Base-by-base conservation (phyloP, 108 stramenopile species). In the Nitzschia putrida region DNA sequence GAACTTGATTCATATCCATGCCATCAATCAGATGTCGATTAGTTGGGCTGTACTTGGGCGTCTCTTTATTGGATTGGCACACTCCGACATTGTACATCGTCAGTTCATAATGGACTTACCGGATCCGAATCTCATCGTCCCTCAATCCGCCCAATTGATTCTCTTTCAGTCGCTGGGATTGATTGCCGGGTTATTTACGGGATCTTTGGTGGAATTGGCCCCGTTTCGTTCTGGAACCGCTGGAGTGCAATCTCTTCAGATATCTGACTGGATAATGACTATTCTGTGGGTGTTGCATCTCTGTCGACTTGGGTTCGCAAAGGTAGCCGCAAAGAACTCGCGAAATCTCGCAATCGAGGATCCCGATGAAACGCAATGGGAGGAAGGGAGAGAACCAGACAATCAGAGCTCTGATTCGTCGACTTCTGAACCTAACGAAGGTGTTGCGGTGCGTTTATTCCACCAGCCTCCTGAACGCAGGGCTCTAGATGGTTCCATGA, bases 81-180 rank as follows among this genome's bases (percentile, higher is more conserved):
- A 80, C 18, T 73, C 85, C 2, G 88, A 89, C 38, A 77, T 89
- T 12, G 61, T 88, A 7, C 83, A 88, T 64, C 70, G 88, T 38
- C 84, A 93, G 23, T 72, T 92, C n/a, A 73, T 88, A 40, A 72
- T 80, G 44, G 72, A 54, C 0, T 79, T 81, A 64, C 66, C 81
- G 23, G 80, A 79, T 52, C 64, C 73, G 13, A 69, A 65, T 49
- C 64, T 64, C 22, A 76, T 93, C 61, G 84, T 88, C 25, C 56
- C 71, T n/a, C 89, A 88, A 44, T 76, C 84, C 39, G 87, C 86
- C 8, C 44, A 74, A 29, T 76, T 90, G 57, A 86, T 88, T 4
- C 72, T 80, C 9, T 57, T 78, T 39, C 82, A 80, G 22, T 75
- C 84, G 3, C 45, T 80, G 0, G 92, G 92, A 23, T 74, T 83